Base-by-base conservation (phyloP, 345 rosid species). In the Eucalyptus sp. region DNA sequence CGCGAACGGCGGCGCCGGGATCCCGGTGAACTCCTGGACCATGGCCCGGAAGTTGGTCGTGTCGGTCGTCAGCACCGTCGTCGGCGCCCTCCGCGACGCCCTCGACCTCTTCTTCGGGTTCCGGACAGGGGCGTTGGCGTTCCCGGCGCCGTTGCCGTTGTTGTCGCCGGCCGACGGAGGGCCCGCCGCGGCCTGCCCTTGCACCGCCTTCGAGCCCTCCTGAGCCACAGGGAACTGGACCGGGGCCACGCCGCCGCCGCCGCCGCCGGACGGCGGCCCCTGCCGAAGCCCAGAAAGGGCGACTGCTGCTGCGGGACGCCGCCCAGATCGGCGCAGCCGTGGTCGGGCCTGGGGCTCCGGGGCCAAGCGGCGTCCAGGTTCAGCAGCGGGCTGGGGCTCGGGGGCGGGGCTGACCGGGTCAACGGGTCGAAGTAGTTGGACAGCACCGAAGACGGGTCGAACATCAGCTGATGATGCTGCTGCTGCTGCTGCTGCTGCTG, bases 21-120 rank as follows among this genome's bases (percentile, higher is more conserved):
- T 97, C 20, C 99, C 99, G 25, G 99, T 97, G 90, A 97, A 97
- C 79, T 97, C 99, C 89, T 97, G 99, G 89, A 97, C 99, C 99
- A 97, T 97, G 84, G 98, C 98, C 91, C 98, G 92, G 94, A 97
- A 97, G 90, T 97, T 97, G 52, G 95, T 90, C 64, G 99, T 97
- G 90, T 97, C 99, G 76, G 99, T 97, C 14, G 95, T 96, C 90
- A 97, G 88, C 86, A 97, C 96, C 46, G 99, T 97, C 5, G 99
- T 97, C 16, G 99, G 99, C 86, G 99, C 99, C 90, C 98, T 93
- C 93, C 99, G 91, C 2, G 99, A 96, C 37, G 99, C 98, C 90
- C 99, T 92, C 11, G 99, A 92, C 88, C 99, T 93, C 93, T 97
- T 97, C 95, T 96, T 97, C 56, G 97, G 93, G 88, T 96, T 96